Evolutionary conservation across 1,139 yeast species (phyloP), one percentile per base, ranked within the genome.

Genomic region (Ashbya aceris): DNA sequence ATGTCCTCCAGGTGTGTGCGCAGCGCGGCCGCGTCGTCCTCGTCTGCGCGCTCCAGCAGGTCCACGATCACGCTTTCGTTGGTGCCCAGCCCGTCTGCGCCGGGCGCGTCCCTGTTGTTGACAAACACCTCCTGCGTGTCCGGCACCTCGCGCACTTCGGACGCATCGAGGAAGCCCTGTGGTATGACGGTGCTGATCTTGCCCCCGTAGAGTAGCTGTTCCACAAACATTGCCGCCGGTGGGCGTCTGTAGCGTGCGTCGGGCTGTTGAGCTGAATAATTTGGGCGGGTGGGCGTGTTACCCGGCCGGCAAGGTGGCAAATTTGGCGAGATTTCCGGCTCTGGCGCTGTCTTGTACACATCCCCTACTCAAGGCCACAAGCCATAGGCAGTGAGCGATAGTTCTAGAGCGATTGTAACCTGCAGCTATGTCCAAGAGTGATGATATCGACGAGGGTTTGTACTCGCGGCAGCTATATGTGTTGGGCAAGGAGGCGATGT

Each of bases 381-480:
- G 23, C 5, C 6, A 17, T 3, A 17, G 23, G 23, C 23, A 17
- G 23, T 6, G 23, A 17, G 23, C 23, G 23, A 17, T n/a, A n/a
- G n/a, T 17, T 17, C 23, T 6, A 17, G 6, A 17, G 23, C 23
- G 23, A 17, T 17, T 17, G 23, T 17, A 17, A 17, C 23, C 23
- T 17, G 23, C 27, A 34, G 26, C 10, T 11, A 44, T 44, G 46
- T 29, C 48, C 20, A 41, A 42, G 10, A 45, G 44, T 23, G 56
- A 53, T 42, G 78, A 70, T 46, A 89, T 91, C 56, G 98, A 91
- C 62, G 98, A 91, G 71, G 76, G 94, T 45, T 73, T 91, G 55
- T 91, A 91, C 71, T 87, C 96, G 39, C 86, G 98, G 64, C 98
- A 91, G 68, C 75, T 91, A 63, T 86, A 87, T 55, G 96, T 87